Conservation (phyloP, 1,284 basidiomycete genomes). For the Tausonia pullulans region DNA sequence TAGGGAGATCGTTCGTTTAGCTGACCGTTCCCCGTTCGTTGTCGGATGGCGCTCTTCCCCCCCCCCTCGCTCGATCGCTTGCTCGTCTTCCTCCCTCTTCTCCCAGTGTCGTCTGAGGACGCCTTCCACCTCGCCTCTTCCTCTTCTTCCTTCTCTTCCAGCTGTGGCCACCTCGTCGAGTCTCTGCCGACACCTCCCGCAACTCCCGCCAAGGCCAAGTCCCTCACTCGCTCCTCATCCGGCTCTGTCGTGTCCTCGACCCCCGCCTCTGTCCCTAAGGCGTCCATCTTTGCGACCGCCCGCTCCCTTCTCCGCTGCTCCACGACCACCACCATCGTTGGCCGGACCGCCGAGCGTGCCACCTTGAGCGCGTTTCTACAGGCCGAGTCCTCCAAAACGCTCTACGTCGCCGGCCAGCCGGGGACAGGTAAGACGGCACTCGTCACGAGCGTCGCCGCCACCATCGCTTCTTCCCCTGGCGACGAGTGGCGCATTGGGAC, state of each 20-base stretch:
- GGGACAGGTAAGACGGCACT: conserved; percentile 38
- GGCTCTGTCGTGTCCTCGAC: not conserved
- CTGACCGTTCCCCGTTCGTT: conserved; percentile 1
- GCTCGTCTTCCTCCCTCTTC: not conserved
- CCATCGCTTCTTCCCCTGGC: conserved; percentile 3
- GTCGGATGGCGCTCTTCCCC: not conserved
- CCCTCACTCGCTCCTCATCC: not conserved
- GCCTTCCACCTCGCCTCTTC: not conserved
- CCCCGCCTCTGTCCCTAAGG: not conserved
- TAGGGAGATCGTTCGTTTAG: not conserved
- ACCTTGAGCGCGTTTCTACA: not conserved
- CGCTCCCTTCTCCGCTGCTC: not conserved
- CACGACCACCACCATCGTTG: not conserved
- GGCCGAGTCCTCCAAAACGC: not conserved
- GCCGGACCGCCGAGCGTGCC: conserved; percentile 1
- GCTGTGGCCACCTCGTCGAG: not conserved
- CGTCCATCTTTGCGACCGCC: not conserved
- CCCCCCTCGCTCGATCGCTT: not conserved
- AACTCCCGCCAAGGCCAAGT: not conserved
- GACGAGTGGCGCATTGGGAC: conserved; percentile 30
- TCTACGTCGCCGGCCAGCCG: conserved; percentile 35
- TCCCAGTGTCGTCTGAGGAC: not conserved
- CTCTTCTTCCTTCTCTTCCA: not conserved
- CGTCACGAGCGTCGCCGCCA: conserved; percentile 24
- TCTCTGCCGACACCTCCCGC: not conserved